phyloP scores from a whole-genome alignment of 2,329 filamentous ascomycete genomes.

The Phialophora verrucosa region DNA sequence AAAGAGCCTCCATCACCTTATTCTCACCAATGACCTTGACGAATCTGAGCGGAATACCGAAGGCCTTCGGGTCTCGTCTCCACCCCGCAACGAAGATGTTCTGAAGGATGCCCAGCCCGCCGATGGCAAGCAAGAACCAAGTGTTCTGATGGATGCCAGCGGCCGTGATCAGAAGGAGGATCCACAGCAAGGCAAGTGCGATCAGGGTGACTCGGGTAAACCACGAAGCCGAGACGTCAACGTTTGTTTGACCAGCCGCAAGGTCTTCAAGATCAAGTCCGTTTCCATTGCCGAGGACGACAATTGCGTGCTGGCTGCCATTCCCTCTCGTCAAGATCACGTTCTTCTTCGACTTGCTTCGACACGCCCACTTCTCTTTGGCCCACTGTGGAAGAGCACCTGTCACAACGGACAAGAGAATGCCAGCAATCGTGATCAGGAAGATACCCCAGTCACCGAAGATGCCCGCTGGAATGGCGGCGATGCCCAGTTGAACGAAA shows the following conservation, averaged over 20 bases:
- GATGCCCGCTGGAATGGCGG: conserved; percentile 43
- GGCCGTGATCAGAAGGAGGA: conserved; percentile 47
- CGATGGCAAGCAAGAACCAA: conserved; percentile 48
- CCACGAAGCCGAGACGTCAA: conserved; percentile 24
- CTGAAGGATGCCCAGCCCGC: conserved; percentile 49
- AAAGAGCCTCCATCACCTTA: conserved; percentile 46
- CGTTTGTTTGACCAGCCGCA: conserved; percentile 36
- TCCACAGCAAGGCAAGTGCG: conserved; percentile 45
- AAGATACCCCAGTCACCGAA: conserved; percentile 47
- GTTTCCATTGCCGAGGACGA: conserved; percentile 43
- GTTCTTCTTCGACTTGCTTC: conserved; percentile 38
- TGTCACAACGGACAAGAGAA: conserved; percentile 43
- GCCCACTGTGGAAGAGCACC: conserved; percentile 50
- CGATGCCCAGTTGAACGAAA: conserved; percentile 44
- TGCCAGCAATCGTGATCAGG: conserved; percentile 47
- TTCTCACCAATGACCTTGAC: conserved; percentile 40
- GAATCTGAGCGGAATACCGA: conserved; percentile 43
- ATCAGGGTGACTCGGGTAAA: conserved; percentile 35
- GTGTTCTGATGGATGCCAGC: conserved; percentile 44
- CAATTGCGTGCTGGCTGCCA: conserved; percentile 47
- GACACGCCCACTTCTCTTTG: conserved; percentile 49
- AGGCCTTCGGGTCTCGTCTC: conserved; percentile 41
- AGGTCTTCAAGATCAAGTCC: conserved; percentile 51
- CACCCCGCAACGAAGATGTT: conserved; percentile 46
- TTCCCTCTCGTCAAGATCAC: conserved; percentile 48